Conservation (phyloP, 768 basidiomycete species). For the Dacryopinax primogenitus region DNA sequence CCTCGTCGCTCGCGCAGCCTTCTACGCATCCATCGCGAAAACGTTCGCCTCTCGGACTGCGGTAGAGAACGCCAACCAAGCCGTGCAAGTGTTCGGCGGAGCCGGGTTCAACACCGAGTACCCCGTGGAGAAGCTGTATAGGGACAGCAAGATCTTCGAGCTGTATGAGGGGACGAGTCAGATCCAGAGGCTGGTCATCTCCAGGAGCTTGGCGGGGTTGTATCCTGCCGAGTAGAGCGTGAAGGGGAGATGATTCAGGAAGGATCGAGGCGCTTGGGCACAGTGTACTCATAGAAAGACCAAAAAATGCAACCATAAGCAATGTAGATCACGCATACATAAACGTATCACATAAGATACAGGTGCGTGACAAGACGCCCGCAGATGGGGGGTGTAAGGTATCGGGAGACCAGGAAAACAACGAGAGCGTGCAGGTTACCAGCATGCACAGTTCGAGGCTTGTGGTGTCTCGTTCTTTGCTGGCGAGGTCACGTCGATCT, state of each 20-base stretch:
- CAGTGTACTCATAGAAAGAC: not conserved
- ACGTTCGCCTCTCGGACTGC: slow-evolving; percentile 27
- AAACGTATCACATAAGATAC: not conserved
- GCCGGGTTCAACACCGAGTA: slow-evolving; percentile 29
- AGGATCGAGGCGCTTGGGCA: not conserved
- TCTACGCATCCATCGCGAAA: slow-evolving; percentile 32
- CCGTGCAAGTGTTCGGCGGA: slow-evolving; percentile 27
- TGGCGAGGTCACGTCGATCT: slow-evolving; percentile 82
- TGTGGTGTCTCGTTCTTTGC: slow-evolving; percentile 59
- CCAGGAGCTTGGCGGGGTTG: slow-evolving; percentile 22
- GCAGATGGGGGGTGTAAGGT: not conserved
- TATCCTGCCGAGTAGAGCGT: slow-evolving; percentile 21
- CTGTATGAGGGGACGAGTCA: slow-evolving; percentile 27
- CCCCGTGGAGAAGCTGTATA: slow-evolving; percentile 30
- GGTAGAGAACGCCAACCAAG: slow-evolving; percentile 29
- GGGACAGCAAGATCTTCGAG: slow-evolving; percentile 27
- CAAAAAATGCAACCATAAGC: too few species aligned
- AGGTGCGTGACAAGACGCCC: not conserved
- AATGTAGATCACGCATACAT: not conserved
- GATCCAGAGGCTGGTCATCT: slow-evolving; percentile 29
- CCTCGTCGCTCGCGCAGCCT: slow-evolving; percentile 19
- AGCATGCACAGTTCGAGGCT: slow-evolving; percentile 73
- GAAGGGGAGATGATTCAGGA: not conserved
- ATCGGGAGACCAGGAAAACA: not conserved
- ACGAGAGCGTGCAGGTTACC: not conserved